Evolutionary conservation across 169 alveolate genomes (phyloP).

Genomic region (Plasmodium coatneyi): DNA sequence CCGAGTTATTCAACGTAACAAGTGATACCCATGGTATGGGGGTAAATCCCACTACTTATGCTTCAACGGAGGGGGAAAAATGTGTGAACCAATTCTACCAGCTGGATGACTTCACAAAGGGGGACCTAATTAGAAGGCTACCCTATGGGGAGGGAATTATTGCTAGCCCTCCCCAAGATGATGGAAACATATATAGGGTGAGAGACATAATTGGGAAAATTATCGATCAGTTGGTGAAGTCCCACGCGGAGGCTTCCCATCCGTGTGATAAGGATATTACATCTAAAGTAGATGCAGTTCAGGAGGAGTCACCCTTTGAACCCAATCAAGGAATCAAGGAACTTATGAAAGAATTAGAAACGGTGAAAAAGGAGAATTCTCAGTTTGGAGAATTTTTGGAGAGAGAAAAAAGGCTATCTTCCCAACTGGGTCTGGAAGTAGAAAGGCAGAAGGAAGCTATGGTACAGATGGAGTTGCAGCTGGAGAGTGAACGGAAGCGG

Average conservation of each 20-base stretch:
- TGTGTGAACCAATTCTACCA: neutral
- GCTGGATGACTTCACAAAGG: neutral
- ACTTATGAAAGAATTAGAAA: neutral
- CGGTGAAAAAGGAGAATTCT: neutral
- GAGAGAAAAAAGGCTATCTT: slow-evolving; percentile 28
- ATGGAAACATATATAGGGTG: slow-evolving; percentile 9
- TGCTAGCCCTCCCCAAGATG: neutral
- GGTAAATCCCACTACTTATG: neutral
- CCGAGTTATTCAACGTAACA: neutral
- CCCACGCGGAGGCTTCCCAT: neutral
- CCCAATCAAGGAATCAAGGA: neutral
- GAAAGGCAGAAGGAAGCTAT: neutral
- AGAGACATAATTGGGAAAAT: slow-evolving; percentile 7
- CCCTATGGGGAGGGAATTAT: neutral
- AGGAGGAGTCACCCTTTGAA: neutral
- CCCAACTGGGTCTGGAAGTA: slow-evolving; percentile 2
- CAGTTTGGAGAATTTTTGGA: slow-evolving; percentile 10
- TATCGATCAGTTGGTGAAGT: neutral
- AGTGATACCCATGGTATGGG: neutral
- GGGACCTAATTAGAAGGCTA: neutral
- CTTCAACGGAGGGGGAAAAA: neutral
- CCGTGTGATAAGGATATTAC: neutral
- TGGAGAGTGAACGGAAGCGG: slow-evolving; percentile 11
- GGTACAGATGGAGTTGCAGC: neutral
- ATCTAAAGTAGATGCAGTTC: neutral